Evolutionary conservation across 2,329 filamentous ascomycete species (phyloP), one percentile per base, ranked within the genome.

Genomic region (Triangularia setosa): DNA sequence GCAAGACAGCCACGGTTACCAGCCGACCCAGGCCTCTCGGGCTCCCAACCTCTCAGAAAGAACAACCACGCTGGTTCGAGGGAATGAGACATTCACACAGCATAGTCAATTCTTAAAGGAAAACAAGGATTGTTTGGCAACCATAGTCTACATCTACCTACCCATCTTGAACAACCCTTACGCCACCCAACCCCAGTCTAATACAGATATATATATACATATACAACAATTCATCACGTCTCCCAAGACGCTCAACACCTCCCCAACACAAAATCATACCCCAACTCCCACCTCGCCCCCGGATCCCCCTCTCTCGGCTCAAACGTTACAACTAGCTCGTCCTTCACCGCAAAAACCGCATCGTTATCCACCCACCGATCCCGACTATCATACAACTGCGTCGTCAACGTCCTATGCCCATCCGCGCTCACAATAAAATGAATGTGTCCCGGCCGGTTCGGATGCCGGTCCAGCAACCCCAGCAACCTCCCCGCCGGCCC

Each of bases 311-410:
- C 63, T 8, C 67, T 64, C 6, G 74, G 72, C 59, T 65, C 68
- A 67, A 79, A 79, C 16, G 73, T 67, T 4, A 78, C 73, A 5
- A 75, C 69, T 16, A 79, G 67, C 21, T 73, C 75, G 27, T 77
- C 73, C 72, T 79, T 79, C 16, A 79, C 78, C 1, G 77, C 78
- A 69, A 78, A 80, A 0, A 79, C 78, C 0, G 75, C 71, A 65
- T 80, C 78, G 30, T 76, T 73, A n/a, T 69, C 65, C n/a, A 90
- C 77, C 69, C 89, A 87, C 66, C 84, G 79, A 72, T 85, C 82
- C 58, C 80, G 77, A 57, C 81, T 78, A 73, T 90, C 87, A 72
- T 90, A 91, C 60, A 90, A 85, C 71, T 91, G 88, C 0, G 88
- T 90, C 0, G 88, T 90, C 57, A 96, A 80, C 1, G 86, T 81